Evolutionary conservation across 2,329 filamentous ascomycete species (phyloP).

Genomic region (Simplicillium sp.): DNA sequence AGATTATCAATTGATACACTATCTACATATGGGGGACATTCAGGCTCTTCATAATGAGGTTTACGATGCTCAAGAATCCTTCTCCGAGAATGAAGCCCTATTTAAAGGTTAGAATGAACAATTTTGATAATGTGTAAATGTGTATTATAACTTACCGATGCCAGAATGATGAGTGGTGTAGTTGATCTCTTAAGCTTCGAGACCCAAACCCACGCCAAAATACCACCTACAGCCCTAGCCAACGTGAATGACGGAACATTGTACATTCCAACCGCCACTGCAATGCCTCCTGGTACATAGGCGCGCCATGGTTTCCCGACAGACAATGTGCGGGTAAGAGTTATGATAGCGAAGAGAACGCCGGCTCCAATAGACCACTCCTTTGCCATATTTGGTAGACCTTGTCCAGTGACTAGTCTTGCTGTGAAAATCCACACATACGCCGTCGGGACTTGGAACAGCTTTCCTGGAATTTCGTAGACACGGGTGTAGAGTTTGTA

Average conservation of each 20-base stretch:
- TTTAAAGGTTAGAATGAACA: slow-evolving; percentile 5
- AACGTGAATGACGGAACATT: slow-evolving; percentile 95
- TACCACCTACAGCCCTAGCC: slow-evolving; percentile 72
- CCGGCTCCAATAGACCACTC: slow-evolving; percentile 73
- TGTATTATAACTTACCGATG: slow-evolving; percentile 40
- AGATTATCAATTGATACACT: background rate
- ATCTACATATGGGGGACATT: slow-evolving; percentile 61
- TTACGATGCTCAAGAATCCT: slow-evolving; percentile 84
- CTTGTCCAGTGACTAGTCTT: slow-evolving; percentile 81
- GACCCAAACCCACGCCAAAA: slow-evolving; percentile 69
- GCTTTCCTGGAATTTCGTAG: slow-evolving; percentile 76
- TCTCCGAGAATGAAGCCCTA: slow-evolving; percentile 86
- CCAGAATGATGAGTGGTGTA: slow-evolving; percentile 81
- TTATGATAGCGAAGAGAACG: slow-evolving; percentile 61
- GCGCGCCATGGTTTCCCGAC: slow-evolving; percentile 55
- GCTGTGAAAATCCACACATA: slow-evolving; percentile 99
- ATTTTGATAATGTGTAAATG: background rate
- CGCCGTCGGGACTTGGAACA: slow-evolving; percentile 89
- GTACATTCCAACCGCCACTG: slow-evolving; percentile 97
- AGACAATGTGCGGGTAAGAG: slow-evolving; percentile 55
- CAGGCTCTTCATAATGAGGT: slow-evolving; percentile 70
- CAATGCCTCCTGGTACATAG: slow-evolving; percentile 84
- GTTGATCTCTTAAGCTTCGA: slow-evolving; percentile 40
- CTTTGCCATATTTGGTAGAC: slow-evolving; percentile 72
- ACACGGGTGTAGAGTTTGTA: slow-evolving; percentile 85